These are phyloP conservation scores for Sporopachydermia lactativora DNA, from an alignment of 805 yeast species.

Conservation along the genomic window DNA sequence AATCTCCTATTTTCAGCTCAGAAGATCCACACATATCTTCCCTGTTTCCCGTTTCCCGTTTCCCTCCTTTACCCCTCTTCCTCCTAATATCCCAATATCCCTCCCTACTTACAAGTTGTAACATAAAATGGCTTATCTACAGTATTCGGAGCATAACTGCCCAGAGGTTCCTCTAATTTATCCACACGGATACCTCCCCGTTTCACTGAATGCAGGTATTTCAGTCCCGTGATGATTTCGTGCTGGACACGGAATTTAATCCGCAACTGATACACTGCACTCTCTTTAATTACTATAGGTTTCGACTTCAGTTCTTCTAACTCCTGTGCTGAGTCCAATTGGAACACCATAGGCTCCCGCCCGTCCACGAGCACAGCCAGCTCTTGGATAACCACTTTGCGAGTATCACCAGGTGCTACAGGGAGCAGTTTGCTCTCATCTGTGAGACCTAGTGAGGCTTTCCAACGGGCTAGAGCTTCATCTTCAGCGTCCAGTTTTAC, in stretches of 20 bases:
- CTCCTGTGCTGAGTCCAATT: conserved; percentile 48
- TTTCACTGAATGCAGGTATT: conserved; percentile 72
- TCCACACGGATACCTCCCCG: conserved; percentile 83
- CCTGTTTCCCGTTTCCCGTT: too few species aligned
- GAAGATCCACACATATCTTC: too few species aligned
- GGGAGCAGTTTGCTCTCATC: conserved; percentile 39
- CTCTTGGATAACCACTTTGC: conserved; percentile 68
- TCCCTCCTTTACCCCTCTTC: not conserved
- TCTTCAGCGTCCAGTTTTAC: conserved; percentile 77
- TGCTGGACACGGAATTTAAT: conserved; percentile 78
- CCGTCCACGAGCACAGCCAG: conserved; percentile 61
- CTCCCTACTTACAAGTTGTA: conserved; percentile 28
- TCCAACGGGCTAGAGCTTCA: conserved; percentile 85
- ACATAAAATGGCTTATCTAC: conserved; percentile 65
- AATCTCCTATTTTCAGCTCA: too few species aligned
- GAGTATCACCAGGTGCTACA: conserved; percentile 48
- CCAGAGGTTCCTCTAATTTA: conserved; percentile 75
- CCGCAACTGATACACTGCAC: conserved; percentile 53
- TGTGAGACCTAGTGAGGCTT: conserved; percentile 66
- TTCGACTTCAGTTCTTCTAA: conserved; percentile 44
- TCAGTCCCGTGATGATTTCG: conserved; percentile 81
- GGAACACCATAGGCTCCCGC: conserved; percentile 52
- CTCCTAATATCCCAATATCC: not conserved
- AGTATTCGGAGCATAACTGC: conserved; percentile 85
- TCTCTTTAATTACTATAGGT: conserved; percentile 67